Evolutionary conservation across 352 stramenopile species (phyloP), one percentile per base, ranked within the genome.

Genomic region (Pythium angustatum): DNA sequence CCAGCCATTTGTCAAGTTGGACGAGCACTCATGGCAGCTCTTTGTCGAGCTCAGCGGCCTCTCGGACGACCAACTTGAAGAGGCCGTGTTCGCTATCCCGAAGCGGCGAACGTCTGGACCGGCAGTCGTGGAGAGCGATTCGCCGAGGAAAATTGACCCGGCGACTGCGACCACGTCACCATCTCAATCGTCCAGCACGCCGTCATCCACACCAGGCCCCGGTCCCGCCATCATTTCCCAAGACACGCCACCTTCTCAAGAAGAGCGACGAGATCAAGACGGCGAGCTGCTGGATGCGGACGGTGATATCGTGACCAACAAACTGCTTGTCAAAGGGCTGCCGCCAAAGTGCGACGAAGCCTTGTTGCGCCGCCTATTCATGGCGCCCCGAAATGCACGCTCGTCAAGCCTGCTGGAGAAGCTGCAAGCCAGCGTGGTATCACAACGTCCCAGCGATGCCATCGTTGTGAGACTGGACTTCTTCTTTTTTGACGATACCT

Each of bases 31-130:
- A 5, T 94, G 85, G 82, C 84, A 95, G n/a, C 30, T 95, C 1
- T 95, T 90, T 60, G 73, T 84, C 38, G 72, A 81, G 15, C 61
- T 85, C 2, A 68, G 73, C 19, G 77, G 76, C 1, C 45, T 88
- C 40, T 82, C 76, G 1, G 73, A 83, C 19, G 80, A 91, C 3
- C 73, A 90, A 49, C 76, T 81, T 15, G 70, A 69, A 11, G 70
- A 81, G n/a, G 59, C 66, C 8, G 76, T 95, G 33, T 95, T 95
- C 62, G 86, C 83, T 10, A 95, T 95, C 54, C 87, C 87, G 26
- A 95, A 94, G 55, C 77, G 75, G 24, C 79, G 79, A 15, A 61
- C 69, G 10, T 38, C 58, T 17, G 73, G 67, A 14, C 67, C 75
- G 61, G 22, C 34, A 5, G 31, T 54, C 21, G 22, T 51, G 17